These are phyloP conservation scores for Cutaneotrichosporon sp. DNA, from an alignment of 1,284 basidiomycete species.

Conservation along the genomic window DNA sequence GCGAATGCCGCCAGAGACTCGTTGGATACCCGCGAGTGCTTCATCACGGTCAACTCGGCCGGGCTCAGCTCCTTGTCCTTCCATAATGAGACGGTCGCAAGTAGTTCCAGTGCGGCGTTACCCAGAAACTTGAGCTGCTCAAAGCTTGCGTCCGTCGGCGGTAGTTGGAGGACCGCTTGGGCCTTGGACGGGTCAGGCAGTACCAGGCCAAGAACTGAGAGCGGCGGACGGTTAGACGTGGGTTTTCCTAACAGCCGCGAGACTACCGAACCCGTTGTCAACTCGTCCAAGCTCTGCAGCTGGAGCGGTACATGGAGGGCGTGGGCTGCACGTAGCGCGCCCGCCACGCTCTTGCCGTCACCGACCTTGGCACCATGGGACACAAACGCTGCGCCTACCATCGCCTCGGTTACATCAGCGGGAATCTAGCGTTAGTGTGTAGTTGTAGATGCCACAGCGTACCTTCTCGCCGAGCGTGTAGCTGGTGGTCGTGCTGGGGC, in stretches of 20 bases:
- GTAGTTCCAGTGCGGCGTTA: constrained; percentile 27
- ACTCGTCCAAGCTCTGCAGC: not conserved
- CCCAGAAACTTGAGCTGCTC: constrained; percentile 28
- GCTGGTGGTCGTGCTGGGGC: not conserved
- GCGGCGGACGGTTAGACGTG: not conserved
- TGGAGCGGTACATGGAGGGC: constrained; percentile 20
- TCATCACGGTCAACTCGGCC: constrained; percentile 24
- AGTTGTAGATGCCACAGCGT: not conserved
- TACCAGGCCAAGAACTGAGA: constrained; percentile 23
- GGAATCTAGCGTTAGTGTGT: not conserved
- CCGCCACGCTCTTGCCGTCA: not conserved
- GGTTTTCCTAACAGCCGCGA: not conserved
- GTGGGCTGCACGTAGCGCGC: constrained; percentile 24
- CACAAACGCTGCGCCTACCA: constrained; percentile 36
- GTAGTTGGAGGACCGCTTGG: not conserved
- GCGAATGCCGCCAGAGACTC: not conserved
- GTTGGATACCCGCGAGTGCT: constrained; percentile 19
- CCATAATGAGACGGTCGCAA: constrained; percentile 23
- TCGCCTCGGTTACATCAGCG: constrained; percentile 33
- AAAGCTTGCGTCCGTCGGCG: constrained; percentile 2
- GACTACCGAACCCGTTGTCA: not conserved
- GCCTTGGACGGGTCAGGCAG: constrained; percentile 16
- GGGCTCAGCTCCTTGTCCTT: constrained; percentile 20
- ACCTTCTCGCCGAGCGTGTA: constrained; percentile 37
- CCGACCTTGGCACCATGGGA: constrained; percentile 1